These are phyloP conservation scores for Umbellularia californica DNA, from an alignment of 164 flowering plant species.

Conservation along the genomic window DNA sequence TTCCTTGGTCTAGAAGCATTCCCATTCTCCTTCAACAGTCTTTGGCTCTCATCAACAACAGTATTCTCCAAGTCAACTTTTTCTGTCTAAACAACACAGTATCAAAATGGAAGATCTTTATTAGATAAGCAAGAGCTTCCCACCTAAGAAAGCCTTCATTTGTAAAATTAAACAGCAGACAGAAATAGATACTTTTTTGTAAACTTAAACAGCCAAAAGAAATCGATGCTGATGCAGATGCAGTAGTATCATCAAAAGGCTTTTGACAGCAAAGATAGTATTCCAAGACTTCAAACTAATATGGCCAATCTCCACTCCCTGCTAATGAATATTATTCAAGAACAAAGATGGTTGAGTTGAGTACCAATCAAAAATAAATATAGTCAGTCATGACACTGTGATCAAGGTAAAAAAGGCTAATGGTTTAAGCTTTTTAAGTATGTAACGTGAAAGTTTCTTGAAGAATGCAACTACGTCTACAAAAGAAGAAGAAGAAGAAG, in stretches of 20 bases:
- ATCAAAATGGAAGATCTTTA: background rate
- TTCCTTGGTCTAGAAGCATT: constrained; percentile 27
- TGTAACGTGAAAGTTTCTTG: too few species aligned
- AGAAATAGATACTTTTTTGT: background rate
- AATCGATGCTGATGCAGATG: background rate
- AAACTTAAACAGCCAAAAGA: background rate
- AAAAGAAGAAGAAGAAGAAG: too few species aligned
- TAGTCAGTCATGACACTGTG: too few species aligned
- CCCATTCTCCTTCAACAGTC: constrained; percentile 55
- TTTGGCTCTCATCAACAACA: constrained; percentile 97
- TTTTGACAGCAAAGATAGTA: background rate
- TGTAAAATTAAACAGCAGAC: background rate
- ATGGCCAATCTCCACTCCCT: background rate
- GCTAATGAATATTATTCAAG: background rate
- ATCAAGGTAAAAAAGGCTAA: too few species aligned
- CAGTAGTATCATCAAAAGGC: background rate
- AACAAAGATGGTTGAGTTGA: background rate
- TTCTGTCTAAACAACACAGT: constrained; percentile 75
- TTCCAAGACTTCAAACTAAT: background rate
- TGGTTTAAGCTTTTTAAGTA: too few species aligned
- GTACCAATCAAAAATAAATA: too few species aligned
- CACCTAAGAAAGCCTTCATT: background rate
- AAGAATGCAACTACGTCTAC: too few species aligned
- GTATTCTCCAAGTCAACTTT: constrained; percentile 98
- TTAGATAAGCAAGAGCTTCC: background rate